Base-by-base conservation (phyloP, 306 rosid species). In the Prunus dulcis region DNA sequence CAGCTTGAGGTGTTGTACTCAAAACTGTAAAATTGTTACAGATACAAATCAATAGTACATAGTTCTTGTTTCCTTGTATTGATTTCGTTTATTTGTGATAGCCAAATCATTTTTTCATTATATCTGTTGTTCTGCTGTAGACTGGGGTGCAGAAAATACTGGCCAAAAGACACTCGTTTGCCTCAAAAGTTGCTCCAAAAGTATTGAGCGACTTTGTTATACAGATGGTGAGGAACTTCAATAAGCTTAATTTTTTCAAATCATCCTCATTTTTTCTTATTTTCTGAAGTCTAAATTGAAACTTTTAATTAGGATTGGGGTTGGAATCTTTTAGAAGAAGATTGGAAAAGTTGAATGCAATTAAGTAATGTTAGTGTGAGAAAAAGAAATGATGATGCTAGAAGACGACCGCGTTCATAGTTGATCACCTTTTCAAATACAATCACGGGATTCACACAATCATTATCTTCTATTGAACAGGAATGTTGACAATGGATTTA, bases 11-110 rank as follows among this genome's bases (percentile, higher is more conserved):
- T 71, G 62, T 67, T 83, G 76, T 83, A 74, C 55, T 64, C 47
- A 23, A 67, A 45, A 63, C 47, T 80, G 87, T 84, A 84, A 61
- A 77, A 77, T 72, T 58, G 46, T 58, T 74, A 69, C 60, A 51
- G 41, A 84, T 80, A 68, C 87, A 69, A 73, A 75, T 27, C n/a
- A 19, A 6, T 45, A 77, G 66, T 64, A 60, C 34, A 76, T 14
- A 41, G 27, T 45, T 46, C 50, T 78, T 75, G 27, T 53, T 71
- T 49, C 6, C 28, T 55, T 12, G 23, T n/a, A 22, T 23, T n/a
- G 15, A 20, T 56, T 41, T 38, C 46, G 11, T 55, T 43, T n/a
- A 4, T 32, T 46, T 57, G 2, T 25, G 46, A 32, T 51, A 28
- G 1, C 22, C 15, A 5, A 6, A 3, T 61, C 17, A 30, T 1